Conservation (phyloP, 1,284 basidiomycete genomes). For the Trametes pubescens region DNA sequence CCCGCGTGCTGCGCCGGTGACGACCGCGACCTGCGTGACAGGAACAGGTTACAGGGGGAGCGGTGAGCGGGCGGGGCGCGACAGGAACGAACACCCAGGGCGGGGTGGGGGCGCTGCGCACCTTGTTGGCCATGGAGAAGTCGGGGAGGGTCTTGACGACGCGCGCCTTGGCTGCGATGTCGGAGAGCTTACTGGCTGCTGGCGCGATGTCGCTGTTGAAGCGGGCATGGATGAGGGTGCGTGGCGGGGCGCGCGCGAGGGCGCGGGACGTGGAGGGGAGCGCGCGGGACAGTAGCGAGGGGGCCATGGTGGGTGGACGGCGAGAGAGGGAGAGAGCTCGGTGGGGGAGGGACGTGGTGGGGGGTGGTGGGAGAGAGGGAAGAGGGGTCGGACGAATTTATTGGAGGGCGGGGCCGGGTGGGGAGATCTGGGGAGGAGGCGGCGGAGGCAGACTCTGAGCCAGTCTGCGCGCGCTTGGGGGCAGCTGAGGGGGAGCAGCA, state of each 20-base stretch:
- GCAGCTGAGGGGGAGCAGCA: not conserved
- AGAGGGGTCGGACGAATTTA: slow-evolving; percentile 30
- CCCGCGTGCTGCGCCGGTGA: slow-evolving; percentile 95
- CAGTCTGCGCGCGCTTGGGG: slow-evolving; percentile 11
- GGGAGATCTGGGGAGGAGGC: slow-evolving; percentile 10
- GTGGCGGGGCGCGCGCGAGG: slow-evolving; percentile 28
- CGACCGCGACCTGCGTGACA: slow-evolving; percentile 77
- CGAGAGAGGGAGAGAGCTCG: slow-evolving; percentile 23
- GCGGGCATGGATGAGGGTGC: slow-evolving; percentile 34
- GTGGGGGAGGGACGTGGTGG: slow-evolving; percentile 17
- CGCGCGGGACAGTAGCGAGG: slow-evolving; percentile 26
- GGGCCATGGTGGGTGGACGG: slow-evolving; percentile 28
- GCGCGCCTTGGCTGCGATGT: slow-evolving; percentile 40
- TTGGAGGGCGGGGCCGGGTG: slow-evolving; percentile 28
- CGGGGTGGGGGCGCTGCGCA: slow-evolving; percentile 35
- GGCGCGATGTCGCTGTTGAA: slow-evolving; percentile 33
- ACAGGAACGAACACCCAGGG: slow-evolving; percentile 7
- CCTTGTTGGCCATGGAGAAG: slow-evolving; percentile 78
- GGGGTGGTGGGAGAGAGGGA: slow-evolving; percentile 19
- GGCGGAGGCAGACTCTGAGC: slow-evolving; percentile 23
- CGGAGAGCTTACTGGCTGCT: slow-evolving; percentile 25
- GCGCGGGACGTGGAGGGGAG: slow-evolving; percentile 29
- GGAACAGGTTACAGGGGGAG: not conserved
- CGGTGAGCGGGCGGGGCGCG: not conserved
- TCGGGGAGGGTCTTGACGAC: slow-evolving; percentile 58